These are phyloP conservation scores for Beauveria bassiana DNA, from an alignment of 2,329 filamentous ascomycete genomes.

Conservation along the genomic window DNA sequence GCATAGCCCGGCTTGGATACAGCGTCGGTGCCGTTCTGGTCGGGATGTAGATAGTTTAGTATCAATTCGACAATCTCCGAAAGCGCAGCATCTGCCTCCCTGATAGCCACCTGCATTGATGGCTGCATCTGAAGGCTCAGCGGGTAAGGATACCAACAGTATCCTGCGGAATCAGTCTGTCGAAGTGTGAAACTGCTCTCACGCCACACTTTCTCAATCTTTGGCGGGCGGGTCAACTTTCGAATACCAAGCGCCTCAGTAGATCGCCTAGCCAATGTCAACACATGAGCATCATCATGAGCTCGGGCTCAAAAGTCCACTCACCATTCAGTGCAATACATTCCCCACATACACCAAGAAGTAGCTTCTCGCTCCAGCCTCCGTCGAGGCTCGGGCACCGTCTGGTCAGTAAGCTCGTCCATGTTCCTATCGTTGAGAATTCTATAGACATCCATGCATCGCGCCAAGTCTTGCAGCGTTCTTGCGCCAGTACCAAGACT, in stretches of 20 bases:
- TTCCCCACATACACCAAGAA: neutral
- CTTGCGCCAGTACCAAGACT: neutral
- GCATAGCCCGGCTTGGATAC: neutral
- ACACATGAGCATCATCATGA: neutral
- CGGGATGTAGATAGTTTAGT: neutral
- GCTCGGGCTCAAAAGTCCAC: neutral
- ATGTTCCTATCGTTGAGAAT: neutral
- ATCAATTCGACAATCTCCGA: neutral
- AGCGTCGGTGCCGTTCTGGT: neutral
- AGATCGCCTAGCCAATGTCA: neutral
- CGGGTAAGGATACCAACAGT: neutral
- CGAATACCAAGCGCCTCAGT: neutral
- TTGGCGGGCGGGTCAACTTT: neutral
- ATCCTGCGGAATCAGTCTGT: neutral
- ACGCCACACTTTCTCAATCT: neutral
- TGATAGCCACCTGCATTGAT: neutral
- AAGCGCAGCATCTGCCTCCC: neutral
- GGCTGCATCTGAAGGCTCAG: neutral
- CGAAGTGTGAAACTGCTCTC: neutral
- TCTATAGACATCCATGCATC: neutral
- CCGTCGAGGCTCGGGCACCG: neutral
- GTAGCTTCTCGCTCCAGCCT: neutral
- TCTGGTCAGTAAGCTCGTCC: neutral
- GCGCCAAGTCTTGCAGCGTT: neutral
- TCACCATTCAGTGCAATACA: neutral